These are phyloP conservation scores for Cladosporium cucumerinum DNA, from an alignment of 2,329 filamentous ascomycete genomes.

Conservation along the genomic window DNA sequence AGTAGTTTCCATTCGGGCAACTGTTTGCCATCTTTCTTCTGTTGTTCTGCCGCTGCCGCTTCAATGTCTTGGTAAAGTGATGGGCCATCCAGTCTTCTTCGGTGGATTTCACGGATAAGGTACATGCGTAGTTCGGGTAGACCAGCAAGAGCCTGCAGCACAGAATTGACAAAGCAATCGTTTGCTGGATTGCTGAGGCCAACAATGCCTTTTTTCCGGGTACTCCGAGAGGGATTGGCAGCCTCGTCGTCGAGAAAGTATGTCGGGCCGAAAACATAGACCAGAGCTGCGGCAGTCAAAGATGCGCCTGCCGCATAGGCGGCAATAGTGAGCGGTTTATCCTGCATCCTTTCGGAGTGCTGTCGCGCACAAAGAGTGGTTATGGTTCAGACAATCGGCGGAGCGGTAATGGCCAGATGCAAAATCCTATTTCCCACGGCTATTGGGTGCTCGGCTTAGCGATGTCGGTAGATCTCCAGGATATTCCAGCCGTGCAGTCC, in stretches of 20 bases:
- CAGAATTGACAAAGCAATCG: slow-evolving; percentile 80
- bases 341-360: slow-evolving; percentile 59
- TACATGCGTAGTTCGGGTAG: slow-evolving; percentile 86
- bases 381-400: not conserved
- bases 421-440: slow-evolving; percentile 2
- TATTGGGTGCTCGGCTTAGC: slow-evolving; percentile 13
- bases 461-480: slow-evolving; percentile 3
- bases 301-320: slow-evolving; percentile 95
- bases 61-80: slow-evolving; percentile 66
- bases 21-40: slow-evolving; percentile 48
- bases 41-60: slow-evolving; percentile 55
- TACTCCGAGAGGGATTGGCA: slow-evolving; percentile 51
- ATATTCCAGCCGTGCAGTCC: slow-evolving; percentile 5
- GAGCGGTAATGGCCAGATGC: not conserved
- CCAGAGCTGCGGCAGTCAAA: slow-evolving; percentile 86
- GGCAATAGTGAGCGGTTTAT: slow-evolving; percentile 77
- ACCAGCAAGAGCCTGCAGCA: slow-evolving; percentile 88
- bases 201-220: slow-evolving; percentile 80
- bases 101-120: slow-evolving; percentile 85
- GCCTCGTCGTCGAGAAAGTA: slow-evolving; percentile 87
- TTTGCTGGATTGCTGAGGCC: slow-evolving; percentile 89
- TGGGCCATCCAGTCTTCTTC: slow-evolving; percentile 73
- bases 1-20: slow-evolving; percentile 48
- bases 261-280: slow-evolving; percentile 97
- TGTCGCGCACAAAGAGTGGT: not conserved